Evolutionary conservation across 805 yeast genomes (phyloP), one percentile per base, ranked within the genome.

Genomic region (Candida golubevii): DNA sequence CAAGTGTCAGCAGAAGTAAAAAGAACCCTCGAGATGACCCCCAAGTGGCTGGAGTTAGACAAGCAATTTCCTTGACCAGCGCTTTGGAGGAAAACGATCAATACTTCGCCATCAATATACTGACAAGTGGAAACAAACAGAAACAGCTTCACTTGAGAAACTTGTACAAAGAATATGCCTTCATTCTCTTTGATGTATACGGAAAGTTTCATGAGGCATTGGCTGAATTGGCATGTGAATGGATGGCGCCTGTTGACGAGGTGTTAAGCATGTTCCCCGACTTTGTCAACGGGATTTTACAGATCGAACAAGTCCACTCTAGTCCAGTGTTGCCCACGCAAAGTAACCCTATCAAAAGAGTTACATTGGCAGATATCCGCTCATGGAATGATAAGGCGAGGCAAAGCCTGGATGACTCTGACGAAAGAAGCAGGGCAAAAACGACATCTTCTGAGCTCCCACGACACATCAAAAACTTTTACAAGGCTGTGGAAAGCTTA

Each of bases 221-320:
- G 31, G 71, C 67, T 1, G 72, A 62, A 3, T 63, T 70, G 13
- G 59, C 70, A 10, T 66, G 71, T 4, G 73, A 69, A 34, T 71
- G 76, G 76, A 40, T 70, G 15, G 54, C 70, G 6, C 57, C 68
- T 1, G 64, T 61, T 35, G 49, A 56, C 12, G 72, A 67, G 41
- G 58, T 70, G 1, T 55, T 71, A 12, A 53, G 53, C 6, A 47
- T 70, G 18, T 71, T 68, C 42, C 76, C 76, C 2, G 67, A 62
- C 36, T 71, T 66, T 48, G 47, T 71, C 30, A 63, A 62, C 50
- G 66, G 63, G 1, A 61, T 57, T 27, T 32, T 44, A 10, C 53
- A 49, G 34, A 46, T 41, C 27, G 14, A 34, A n/a, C 38, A 41
- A 18, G 41, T 26, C 23, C 27, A 41, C 31, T n/a, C 29, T 32